phyloP scores from a whole-genome alignment of 345 rosid species.

The Hibiscus syriacus region DNA sequence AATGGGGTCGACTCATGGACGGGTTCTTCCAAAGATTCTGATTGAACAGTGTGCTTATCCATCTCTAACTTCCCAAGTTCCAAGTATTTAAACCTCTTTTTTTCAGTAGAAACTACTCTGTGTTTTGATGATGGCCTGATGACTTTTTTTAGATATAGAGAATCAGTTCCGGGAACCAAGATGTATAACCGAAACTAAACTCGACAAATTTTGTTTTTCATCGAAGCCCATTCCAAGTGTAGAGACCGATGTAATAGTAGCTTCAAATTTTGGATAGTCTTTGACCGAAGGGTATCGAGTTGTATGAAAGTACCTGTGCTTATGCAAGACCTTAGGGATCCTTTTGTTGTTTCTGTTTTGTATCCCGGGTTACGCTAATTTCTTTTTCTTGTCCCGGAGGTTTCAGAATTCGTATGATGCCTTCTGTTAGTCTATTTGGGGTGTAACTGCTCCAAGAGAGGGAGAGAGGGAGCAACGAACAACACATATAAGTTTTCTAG shows the following conservation, averaged over 20 bases:
- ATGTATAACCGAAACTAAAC: constrained; percentile 21
- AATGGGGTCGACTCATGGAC: constrained; percentile 44
- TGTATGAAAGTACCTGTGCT: constrained; percentile 25
- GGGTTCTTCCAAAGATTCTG: constrained; percentile 33
- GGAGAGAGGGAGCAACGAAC: constrained; percentile 1
- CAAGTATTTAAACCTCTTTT: constrained; percentile 17
- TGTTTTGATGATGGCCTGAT: constrained; percentile 34
- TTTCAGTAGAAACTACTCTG: constrained; percentile 30
- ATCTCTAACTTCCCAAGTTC: constrained; percentile 39
- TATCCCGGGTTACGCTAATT: constrained; percentile 8
- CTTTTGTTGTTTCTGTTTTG: constrained; percentile 28
- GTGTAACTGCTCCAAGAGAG: constrained; percentile 21
- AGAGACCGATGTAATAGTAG: constrained; percentile 28
- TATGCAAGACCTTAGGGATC: constrained; percentile 15
- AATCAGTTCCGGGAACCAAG: constrained; percentile 24
- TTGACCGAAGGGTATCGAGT: constrained; percentile 12
- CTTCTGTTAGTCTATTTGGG: constrained; percentile 5
- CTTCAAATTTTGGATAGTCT: constrained; percentile 33
- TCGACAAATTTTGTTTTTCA: constrained; percentile 15
- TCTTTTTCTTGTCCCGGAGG: constrained; percentile 8
- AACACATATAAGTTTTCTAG: constrained; percentile 7
- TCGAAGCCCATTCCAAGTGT: constrained; percentile 16
- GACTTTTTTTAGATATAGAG: constrained; percentile 30
- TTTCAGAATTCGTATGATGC: constrained; percentile 13
- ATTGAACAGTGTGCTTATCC: too few relatives aligned